These are phyloP conservation scores for Dissoconium aciculare DNA, from an alignment of 2,329 filamentous ascomycete species.

Conservation along the genomic window DNA sequence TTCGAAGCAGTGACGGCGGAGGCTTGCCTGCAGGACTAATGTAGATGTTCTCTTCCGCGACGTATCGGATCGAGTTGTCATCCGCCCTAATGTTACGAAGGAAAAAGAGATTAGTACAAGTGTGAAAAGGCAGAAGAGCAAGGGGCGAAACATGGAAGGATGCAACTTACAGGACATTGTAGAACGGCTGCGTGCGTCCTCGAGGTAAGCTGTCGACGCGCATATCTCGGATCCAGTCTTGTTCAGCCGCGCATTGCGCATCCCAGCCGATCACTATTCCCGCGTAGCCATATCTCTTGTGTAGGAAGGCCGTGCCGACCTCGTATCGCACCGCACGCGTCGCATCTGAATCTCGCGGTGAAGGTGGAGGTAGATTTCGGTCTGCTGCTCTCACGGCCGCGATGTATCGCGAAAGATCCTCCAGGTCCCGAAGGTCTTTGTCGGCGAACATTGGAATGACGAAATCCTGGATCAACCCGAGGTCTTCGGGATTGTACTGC, in stretches of 20 bases:
- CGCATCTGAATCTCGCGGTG: constrained; percentile 3
- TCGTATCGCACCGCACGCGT: constrained; percentile 43
- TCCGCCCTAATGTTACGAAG: constrained; percentile 43
- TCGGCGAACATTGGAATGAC: constrained; percentile 46
- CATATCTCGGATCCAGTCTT: constrained; percentile 50
- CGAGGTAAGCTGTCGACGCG: constrained; percentile 44
- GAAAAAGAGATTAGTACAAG: constrained; percentile 3
- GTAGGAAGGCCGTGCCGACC: constrained; percentile 72
- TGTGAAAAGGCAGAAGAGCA: constrained; percentile 2
- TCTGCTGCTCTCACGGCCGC: constrained; percentile 43
- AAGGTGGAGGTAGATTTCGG: constrained; percentile 35
- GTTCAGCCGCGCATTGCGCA: constrained; percentile 40
- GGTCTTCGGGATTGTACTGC: constrained; percentile 54
- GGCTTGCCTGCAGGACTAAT: constrained; percentile 38
- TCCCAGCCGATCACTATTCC: constrained; percentile 87
- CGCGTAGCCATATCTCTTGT: constrained; percentile 63
- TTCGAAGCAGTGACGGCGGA: constrained; percentile 45
- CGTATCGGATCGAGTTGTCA: constrained; percentile 56
- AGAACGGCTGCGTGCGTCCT: constrained; percentile 57
- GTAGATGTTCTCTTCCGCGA: constrained; percentile 68
- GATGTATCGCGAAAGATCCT: constrained; percentile 39
- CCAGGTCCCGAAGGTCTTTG: constrained; percentile 37
- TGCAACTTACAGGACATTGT: constrained; percentile 65
- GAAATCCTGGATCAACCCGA: constrained; percentile 54
- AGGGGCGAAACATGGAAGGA: background rate